A percentile compares a stretch with the other conserved stretches of the same genome.
Conservation (phyloP, 345 rosid genomes). For the Populus tremula region DNA sequence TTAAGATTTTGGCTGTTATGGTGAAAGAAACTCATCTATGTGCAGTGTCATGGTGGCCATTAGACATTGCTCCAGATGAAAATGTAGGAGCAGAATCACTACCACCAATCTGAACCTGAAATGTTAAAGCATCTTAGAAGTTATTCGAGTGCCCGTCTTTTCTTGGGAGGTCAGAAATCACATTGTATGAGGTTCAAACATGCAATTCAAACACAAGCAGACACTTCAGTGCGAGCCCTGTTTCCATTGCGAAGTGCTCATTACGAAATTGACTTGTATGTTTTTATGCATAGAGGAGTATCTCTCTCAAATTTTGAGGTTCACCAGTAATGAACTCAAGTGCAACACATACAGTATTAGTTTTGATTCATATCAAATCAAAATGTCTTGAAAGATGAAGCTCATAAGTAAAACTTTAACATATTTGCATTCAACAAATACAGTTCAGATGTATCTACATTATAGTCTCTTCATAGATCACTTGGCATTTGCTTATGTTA, state of each 20-base stretch:
- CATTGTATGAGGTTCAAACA: neutral
- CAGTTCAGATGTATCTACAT: neutral
- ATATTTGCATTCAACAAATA: no score
- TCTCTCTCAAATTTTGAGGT: neutral
- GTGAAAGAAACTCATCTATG: neutral
- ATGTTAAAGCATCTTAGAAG: neutral
- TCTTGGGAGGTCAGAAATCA: neutral
- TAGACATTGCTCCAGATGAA: slow-evolving; percentile 4
- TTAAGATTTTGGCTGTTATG: neutral
- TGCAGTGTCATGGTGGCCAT: neutral
- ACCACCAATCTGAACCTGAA: slow-evolving; percentile 26
- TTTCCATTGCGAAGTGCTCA: neutral
- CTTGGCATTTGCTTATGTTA: neutral
- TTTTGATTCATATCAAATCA: neutral
- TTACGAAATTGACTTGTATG: neutral
- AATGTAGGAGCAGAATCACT: slow-evolving; percentile 4
- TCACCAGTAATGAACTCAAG: neutral
- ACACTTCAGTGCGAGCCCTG: neutral
- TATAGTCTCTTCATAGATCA: neutral
- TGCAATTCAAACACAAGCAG: neutral
- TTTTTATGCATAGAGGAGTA: neutral
- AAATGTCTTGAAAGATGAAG: neutral
- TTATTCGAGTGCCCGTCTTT: neutral
- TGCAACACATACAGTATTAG: neutral
- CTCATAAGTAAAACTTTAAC: neutral